Evolutionary conservation across 1,139 yeast species (phyloP), one percentile per base, ranked within the genome.

Genomic region (Yamadazyma spencermartinsiae): DNA sequence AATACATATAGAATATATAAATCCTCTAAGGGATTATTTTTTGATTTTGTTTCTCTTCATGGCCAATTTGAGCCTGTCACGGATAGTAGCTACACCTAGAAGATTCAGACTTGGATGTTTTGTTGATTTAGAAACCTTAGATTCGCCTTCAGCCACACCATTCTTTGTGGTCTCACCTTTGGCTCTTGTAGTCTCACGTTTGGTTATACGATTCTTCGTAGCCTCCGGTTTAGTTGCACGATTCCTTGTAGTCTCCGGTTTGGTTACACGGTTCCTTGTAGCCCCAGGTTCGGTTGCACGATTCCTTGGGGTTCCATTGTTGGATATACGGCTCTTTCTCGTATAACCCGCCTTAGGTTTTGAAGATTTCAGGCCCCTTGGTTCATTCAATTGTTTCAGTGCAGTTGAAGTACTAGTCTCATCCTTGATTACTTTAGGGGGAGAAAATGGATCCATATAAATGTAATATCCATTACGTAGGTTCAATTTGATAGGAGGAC

Each of bases 401-500:
- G 12, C 27, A 24, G 27, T 8, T 8, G 27, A 5, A 4, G 12
- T 7, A 11, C 12, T 11, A 11, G 26, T 10, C 26, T 23, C 26
- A 10, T 17, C 39, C 19, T 38, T 24, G 1, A 44, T n/a, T 2
- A 47, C 31, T 32, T 37, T 42, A 1, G 72, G 72, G 4, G 64
- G 55, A 1, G 46, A 42, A n/a, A 58, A 40, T 1, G 69, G 69
- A 40, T 63, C 66, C 9, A 65, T 60, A 1, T 61, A 42, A 25
- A 67, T 43, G 17, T 50, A 52, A 36, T 49, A 59, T 1, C 69
- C 68, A 40, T 64, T 63, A 34, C 54, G 50, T 27, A 67, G 50
- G 21, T 48, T 49, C 12, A 67, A 46, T 31, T 49, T 61, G 7
- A 66, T 54, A 3, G 47, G 40, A 0, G 65, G 63, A 0, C 68